Conservation (phyloP, 345 rosid genomes). For the Laguncularia racemosa region DNA sequence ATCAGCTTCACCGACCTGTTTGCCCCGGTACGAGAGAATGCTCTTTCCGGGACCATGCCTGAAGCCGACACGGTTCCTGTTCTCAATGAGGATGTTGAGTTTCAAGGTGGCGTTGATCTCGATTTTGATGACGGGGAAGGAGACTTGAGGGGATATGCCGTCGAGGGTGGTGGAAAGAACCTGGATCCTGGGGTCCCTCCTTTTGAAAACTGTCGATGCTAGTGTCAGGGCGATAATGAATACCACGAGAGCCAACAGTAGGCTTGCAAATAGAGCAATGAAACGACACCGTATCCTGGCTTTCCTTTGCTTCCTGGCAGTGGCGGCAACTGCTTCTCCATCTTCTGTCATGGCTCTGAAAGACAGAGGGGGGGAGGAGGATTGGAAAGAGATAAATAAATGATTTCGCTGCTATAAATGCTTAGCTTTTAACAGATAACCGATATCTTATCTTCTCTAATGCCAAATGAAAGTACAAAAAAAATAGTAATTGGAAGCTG, state of each 20-base stretch:
- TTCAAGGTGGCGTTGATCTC: slow-evolving; percentile 41
- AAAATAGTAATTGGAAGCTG: no score
- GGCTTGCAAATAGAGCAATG: slow-evolving; percentile 7
- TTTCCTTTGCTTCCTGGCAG: neutral
- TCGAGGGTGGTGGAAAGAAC: slow-evolving; percentile 33
- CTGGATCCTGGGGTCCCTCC: slow-evolving; percentile 18
- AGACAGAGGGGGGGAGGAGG: no score
- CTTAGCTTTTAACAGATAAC: no score
- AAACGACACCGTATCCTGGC: slow-evolving; percentile 17
- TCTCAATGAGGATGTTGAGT: slow-evolving; percentile 25
- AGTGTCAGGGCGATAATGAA: slow-evolving; percentile 24
- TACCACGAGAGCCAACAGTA: slow-evolving; percentile 17
- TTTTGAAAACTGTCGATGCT: slow-evolving; percentile 38
- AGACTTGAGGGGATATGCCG: slow-evolving; percentile 33
- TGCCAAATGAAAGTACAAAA: no score
- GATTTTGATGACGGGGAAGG: slow-evolving; percentile 22
- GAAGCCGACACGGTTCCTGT: slow-evolving; percentile 38
- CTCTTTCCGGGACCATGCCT: slow-evolving; percentile 36
- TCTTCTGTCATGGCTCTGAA: no score
- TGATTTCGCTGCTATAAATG: no score
- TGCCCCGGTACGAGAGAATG: slow-evolving; percentile 21
- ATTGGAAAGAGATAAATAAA: no score
- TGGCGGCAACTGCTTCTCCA: no score
- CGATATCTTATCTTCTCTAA: no score
- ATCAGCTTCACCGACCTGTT: slow-evolving; percentile 35